These are phyloP conservation scores for Crepidotus variabilis DNA, from an alignment of 768 basidiomycete genomes.

Conservation along the genomic window DNA sequence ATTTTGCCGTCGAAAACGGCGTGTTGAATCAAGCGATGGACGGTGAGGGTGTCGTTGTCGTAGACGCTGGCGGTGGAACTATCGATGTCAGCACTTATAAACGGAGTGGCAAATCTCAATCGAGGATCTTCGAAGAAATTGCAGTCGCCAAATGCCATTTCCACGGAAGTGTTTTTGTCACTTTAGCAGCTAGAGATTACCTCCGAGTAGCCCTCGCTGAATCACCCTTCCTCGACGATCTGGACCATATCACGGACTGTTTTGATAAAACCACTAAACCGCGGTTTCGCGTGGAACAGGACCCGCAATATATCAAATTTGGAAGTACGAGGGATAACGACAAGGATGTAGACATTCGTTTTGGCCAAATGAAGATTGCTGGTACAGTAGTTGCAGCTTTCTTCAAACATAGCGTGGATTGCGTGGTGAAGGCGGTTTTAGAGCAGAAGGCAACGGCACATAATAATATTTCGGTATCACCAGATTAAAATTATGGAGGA, in stretches of 20 bases:
- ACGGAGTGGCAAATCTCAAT: slow-evolving; percentile 19
- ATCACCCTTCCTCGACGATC: slow-evolving; percentile 37
- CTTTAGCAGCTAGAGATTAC: neutral
- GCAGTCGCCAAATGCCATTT: slow-evolving; percentile 35
- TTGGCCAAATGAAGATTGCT: slow-evolving; percentile 41
- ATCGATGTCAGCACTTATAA: slow-evolving; percentile 55
- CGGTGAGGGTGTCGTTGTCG: slow-evolving; percentile 43
- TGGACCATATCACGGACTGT: slow-evolving; percentile 34
- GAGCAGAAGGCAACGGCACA: slow-evolving; percentile 16
- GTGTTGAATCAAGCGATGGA: slow-evolving; percentile 20
- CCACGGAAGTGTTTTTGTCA: neutral
- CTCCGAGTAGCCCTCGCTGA: slow-evolving; percentile 28
- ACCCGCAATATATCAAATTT: slow-evolving; percentile 45
- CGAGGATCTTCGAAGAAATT: slow-evolving; percentile 39
- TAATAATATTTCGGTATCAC: slow-evolving; percentile 24
- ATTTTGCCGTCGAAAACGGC: slow-evolving; percentile 35
- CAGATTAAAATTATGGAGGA: neutral
- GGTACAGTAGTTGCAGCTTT: slow-evolving; percentile 28
- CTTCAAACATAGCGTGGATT: slow-evolving; percentile 29
- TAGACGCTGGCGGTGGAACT: slow-evolving; percentile 63
- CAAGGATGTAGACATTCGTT: slow-evolving; percentile 32
- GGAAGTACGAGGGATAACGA: slow-evolving; percentile 42
- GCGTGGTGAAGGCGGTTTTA: slow-evolving; percentile 25
- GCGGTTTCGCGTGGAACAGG: slow-evolving; percentile 32
- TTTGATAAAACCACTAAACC: slow-evolving; percentile 48